Base-by-base conservation (phyloP, 139 green algal genomes). In the Chlorella sp. region DNA sequence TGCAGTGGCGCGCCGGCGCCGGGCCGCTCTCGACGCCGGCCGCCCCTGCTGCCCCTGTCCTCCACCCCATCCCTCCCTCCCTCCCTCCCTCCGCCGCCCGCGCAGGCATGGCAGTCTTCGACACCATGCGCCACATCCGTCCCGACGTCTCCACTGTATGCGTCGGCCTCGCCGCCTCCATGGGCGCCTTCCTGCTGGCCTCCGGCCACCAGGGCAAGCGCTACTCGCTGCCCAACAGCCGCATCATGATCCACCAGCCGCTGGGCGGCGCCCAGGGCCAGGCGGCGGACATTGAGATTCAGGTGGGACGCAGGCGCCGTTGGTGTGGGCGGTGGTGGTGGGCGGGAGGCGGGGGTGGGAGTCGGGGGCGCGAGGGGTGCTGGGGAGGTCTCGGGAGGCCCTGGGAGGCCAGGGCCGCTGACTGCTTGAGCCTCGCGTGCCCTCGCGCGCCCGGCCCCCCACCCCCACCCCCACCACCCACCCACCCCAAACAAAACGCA, bases 171-270 rank as follows among this genome's bases (percentile, higher is more conserved):
- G 96, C 96, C 35, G 96, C 96, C 48, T 98, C 93, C 62, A 99
- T 99, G 95, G 96, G 96, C 50, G 96, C 96, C 27, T 99, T 99
- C 88, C 89, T 99, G 53, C 87, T 99, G 50, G 90, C 96, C 2
- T 94, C 90, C 31, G 96, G 96, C 14, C 87, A 97, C 75, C 77
- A 95, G 87, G 95, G 96, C 80, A 99, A 99, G 90, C 87, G 95
- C 38, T 99, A 97, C 89, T 93, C 83, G 36, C 87, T 99, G 71
- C 86, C 95, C 75, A 99, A 99, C 90, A 95, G 89, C 33, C 92
- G 96, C 67, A 99, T 99, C 87, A 99, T 99, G 96, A 99, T 99
- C 79, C 96, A 99, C 83, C 96, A 99, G 91, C 96, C 96, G 25
- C 86, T 99, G 71, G 96, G 96, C 84, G 96, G 96, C 38, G 95